Base-by-base conservation (phyloP, 208 protist species). In the Leishmania lainsoni region DNA sequence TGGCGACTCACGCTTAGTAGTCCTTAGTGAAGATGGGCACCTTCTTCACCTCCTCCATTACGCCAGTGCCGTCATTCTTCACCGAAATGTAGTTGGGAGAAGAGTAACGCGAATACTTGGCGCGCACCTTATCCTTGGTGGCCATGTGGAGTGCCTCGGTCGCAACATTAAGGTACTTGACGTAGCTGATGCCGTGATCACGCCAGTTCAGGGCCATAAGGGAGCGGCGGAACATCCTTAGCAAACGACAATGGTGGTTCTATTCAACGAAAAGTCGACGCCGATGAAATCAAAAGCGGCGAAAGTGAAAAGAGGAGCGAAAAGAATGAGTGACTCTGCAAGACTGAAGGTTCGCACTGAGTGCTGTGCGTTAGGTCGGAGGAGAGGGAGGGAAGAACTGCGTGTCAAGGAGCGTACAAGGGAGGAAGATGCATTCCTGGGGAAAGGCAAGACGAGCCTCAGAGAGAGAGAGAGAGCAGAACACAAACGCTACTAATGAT, bases 101-200 rank as follows among this genome's bases (percentile, higher is more conserved):
- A 52, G 93, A 97, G 79, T 87, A 98, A 32, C 88, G 88, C 66
- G 76, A 76, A 83, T 97, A 96, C 83, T 95, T 97, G 42, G 75
- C 83, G 54, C 85, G 84, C 32, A 75, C 72, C 81, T 89, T 91
- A 12, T 93, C 90, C 73, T 90, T 96, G 20, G 92, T 81, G 10
- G 91, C 75, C 87, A 90, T 94, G 87, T 97, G 95, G 54, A 98
- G 87, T 16, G 95, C 85, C 81, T 96, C 93, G 9, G 93, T 97
- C 87, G 90, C 89, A 10, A 98, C 91, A 79, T 98, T 98, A 5
- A 98, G 90, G 83, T 98, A 98, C 83, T 96, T 94, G 61, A 98
- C 73, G 87, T 98, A 98, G 79, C 90, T 96, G 83, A 98, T 95
- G 68, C 94, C 94, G 78, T 97, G 92, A 76, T 96, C 92, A 70